A percentile compares a stretch with the other conserved stretches of the same genome.
phyloP scores from a whole-genome alignment of 2,329 filamentous ascomycete genomes.

The Aspergillus cejpii region DNA sequence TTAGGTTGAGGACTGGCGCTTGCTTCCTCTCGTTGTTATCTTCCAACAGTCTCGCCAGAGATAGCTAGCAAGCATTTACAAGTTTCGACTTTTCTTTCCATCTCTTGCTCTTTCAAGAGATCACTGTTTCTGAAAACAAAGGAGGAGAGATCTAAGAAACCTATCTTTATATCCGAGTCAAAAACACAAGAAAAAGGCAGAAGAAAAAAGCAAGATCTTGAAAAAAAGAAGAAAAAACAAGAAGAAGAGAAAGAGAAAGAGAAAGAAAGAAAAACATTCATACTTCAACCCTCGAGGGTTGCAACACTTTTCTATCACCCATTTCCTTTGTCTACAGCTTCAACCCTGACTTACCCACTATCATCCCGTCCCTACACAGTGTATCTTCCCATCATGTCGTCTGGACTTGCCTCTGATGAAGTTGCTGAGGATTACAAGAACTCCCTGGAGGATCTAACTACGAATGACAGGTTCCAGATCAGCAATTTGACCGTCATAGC shows the following conservation, averaged over 20 bases:
- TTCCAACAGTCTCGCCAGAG: conserved; percentile 33
- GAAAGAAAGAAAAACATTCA: conserved; percentile 4
- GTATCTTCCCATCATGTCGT: conserved; percentile 53
- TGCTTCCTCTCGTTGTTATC: conserved; percentile 34
- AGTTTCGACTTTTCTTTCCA: conserved; percentile 35
- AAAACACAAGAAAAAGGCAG: conserved; percentile 8
- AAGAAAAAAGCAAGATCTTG: conserved; percentile 15
- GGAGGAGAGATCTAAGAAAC: conserved; percentile 20
- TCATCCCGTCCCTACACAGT: background rate
- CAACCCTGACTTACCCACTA: conserved; percentile 1
- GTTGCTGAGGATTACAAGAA: conserved; percentile 93
- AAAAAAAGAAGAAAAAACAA: conserved; percentile 12
- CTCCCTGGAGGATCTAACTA: conserved; percentile 82
- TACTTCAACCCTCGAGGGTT: conserved; percentile 6
- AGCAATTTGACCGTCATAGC: conserved; percentile 96
- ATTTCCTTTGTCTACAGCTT: conserved; percentile 8
- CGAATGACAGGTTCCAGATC: conserved; percentile 91
- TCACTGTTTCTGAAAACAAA: conserved; percentile 20
- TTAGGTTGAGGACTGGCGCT: conserved; percentile 25
- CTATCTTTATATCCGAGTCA: conserved; percentile 12
- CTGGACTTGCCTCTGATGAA: conserved; percentile 62
- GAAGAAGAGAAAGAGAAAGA: conserved; percentile 9
- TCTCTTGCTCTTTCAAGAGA: conserved; percentile 30
- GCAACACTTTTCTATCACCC: conserved; percentile 1
- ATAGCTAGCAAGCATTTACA: conserved; percentile 45